Percentiles rank a stretch among this genome's conserved stretches.
phyloP scores from a whole-genome alignment of 805 yeast genomes.

The Saccharomyces kudriavzevii region DNA sequence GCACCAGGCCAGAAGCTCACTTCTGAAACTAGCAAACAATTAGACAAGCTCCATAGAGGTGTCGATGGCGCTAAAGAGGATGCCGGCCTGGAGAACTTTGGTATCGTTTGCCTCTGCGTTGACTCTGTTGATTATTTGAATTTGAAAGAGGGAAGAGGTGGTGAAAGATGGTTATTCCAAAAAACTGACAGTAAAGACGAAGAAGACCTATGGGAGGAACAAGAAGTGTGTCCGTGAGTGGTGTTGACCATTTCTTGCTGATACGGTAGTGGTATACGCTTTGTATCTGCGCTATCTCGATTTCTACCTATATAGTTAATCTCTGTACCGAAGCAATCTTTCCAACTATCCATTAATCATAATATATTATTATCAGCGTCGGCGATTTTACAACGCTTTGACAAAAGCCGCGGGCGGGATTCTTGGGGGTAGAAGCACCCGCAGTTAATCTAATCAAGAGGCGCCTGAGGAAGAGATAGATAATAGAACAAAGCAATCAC shows the following conservation, averaged over 20 bases:
- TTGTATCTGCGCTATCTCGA: background rate
- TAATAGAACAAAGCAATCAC: background rate
- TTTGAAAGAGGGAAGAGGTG: conserved; percentile 40
- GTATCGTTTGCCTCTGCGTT: conserved; percentile 58
- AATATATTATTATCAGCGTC: background rate
- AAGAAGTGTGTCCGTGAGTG: conserved; percentile 66
- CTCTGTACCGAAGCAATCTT: background rate
- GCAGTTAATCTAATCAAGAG: background rate
- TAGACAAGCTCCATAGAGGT: conserved; percentile 71
- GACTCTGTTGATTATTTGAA: conserved; percentile 65
- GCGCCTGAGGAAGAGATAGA: background rate
- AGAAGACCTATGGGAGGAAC: conserved; percentile 64
- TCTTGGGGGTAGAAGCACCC: background rate
- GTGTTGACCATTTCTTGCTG: background rate
- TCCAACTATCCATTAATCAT: background rate
- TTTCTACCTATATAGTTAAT: background rate
- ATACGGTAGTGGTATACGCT: background rate
- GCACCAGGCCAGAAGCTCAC: conserved; percentile 56
- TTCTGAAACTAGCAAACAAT: conserved; percentile 42
- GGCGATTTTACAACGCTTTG: background rate
- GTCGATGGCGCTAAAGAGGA: conserved; percentile 72
- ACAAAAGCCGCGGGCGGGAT: background rate
- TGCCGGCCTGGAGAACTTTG: conserved; percentile 57
- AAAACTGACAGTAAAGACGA: conserved; percentile 35
- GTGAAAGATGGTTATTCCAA: conserved; percentile 22